phyloP scores from a whole-genome alignment of 1,284 basidiomycete genomes.

The Moesziomyces sp. region DNA sequence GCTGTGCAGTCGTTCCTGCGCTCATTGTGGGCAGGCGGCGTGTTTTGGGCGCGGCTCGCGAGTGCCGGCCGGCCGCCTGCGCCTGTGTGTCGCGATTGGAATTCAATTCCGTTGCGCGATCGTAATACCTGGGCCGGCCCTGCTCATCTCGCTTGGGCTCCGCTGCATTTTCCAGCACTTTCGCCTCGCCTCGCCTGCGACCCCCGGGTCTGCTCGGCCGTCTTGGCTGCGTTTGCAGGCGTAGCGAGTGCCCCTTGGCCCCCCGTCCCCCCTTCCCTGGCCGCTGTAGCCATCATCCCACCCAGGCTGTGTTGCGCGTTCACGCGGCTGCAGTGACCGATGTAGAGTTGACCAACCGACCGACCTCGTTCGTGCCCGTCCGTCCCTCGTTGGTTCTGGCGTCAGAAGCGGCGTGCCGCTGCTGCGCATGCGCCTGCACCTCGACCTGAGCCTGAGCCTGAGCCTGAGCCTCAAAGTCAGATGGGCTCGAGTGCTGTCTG shows the following conservation, averaged over 20 bases:
- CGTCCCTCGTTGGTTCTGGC: neutral
- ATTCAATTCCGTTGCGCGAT: conserved; percentile 3
- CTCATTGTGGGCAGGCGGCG: too few relatives aligned
- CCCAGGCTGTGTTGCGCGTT: neutral
- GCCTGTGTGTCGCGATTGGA: neutral
- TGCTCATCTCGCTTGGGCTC: conserved; percentile 20
- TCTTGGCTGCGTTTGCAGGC: neutral
- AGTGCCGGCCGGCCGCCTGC: neutral
- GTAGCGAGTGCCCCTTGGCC: too few relatives aligned
- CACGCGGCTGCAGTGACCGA: neutral
- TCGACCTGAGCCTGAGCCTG: neutral
- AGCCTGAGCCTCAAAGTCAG: neutral
- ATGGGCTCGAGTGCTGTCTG: neutral
- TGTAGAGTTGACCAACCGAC: neutral
- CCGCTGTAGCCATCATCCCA: neutral
- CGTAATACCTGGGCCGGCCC: conserved; percentile 10
- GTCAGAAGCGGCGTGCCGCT: neutral
- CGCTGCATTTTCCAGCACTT: conserved; percentile 19
- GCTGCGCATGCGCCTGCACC: neutral
- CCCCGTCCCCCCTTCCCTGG: neutral
- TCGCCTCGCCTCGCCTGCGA: conserved; percentile 3
- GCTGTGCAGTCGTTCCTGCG: too few relatives aligned
- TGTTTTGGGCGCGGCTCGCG: neutral
- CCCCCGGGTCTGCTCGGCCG: conserved; percentile 1
- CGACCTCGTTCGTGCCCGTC: neutral